These are phyloP conservation scores for Castanea crenata DNA, from an alignment of 306 rosid genomes.

Conservation along the genomic window DNA sequence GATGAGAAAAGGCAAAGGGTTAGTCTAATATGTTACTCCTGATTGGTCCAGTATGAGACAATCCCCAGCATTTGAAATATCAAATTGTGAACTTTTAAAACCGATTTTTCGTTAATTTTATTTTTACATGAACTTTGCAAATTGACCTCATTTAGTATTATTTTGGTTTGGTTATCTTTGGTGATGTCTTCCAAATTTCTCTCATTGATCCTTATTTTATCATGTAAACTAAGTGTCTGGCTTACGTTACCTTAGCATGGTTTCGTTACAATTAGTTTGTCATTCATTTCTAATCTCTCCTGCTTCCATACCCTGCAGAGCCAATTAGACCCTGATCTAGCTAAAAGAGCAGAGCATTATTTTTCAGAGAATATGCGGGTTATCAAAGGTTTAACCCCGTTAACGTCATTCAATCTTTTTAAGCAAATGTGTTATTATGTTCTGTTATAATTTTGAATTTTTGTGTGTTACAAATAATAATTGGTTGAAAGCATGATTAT, in stretches of 20 bases:
- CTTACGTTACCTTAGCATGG: not conserved
- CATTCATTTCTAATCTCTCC: not conserved
- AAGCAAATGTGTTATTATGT: constrained; percentile 1
- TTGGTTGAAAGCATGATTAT: constrained; percentile 24
- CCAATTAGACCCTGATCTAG: constrained; percentile 52
- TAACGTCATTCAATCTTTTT: constrained; percentile 1
- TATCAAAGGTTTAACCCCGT: constrained; percentile 50
- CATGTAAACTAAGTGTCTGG: not conserved
- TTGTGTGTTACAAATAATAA: not conserved
- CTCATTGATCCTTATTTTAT: not conserved
- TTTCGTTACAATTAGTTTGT: not conserved
- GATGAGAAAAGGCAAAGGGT: not conserved
- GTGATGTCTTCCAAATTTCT: not conserved
- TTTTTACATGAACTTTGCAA: not conserved
- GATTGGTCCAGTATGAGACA: no score
- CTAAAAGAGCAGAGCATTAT: constrained; percentile 89
- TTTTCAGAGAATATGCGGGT: constrained; percentile 92
- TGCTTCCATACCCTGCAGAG: constrained; percentile 39
- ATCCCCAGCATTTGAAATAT: no score
- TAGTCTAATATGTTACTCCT: not conserved
- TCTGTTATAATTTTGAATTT: constrained; percentile 3
- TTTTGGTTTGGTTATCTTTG: not conserved
- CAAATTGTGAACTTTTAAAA: no score
- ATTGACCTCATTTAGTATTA: not conserved
- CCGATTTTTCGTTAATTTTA: no score